A percentile compares a stretch with the other conserved stretches of the same genome.
Conservation (phyloP, 805 yeast species). For the Cyberlindnera mrakii region DNA sequence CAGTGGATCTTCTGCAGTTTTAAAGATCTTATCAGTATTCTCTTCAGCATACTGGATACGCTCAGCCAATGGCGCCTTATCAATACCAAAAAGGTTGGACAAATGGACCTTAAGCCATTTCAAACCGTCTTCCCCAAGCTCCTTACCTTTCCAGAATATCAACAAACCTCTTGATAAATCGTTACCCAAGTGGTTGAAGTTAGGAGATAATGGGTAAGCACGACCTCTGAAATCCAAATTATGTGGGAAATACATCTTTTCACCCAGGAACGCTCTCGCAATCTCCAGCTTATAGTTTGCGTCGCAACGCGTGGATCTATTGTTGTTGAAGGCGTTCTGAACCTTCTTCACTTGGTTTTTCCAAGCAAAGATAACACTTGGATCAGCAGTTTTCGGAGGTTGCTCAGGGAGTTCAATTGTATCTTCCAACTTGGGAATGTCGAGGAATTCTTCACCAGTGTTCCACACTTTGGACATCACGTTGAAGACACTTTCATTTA, state of each 20-base stretch:
- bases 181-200: conserved; percentile 75
- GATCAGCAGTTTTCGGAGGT: conserved; percentile 67
- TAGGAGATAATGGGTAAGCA: conserved; percentile 77
- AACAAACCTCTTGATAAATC: conserved; percentile 70
- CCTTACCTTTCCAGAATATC: conserved; percentile 72
- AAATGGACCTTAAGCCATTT: conserved; percentile 73
- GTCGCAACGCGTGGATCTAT: conserved; percentile 88
- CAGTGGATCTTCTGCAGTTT: conserved; percentile 60
- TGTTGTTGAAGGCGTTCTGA: conserved; percentile 55
- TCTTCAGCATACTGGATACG: conserved; percentile 55
- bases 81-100: conserved; percentile 69
- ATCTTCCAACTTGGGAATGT: conserved; percentile 57
- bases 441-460: conserved; percentile 65
- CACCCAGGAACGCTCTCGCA: conserved; percentile 87
- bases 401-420: conserved; percentile 44
- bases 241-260: conserved; percentile 72
- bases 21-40: conserved; percentile 46
- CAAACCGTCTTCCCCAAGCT: conserved; percentile 57
- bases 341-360: conserved; percentile 51
- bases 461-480: conserved; percentile 82
- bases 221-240: conserved; percentile 80
- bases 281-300: conserved; percentile 89
- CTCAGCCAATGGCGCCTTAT: conserved; percentile 62
- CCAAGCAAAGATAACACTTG: conserved; percentile 63
- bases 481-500: conserved; percentile 64